These are phyloP conservation scores for Fusarium sulawesiense DNA, from an alignment of 2,329 filamentous ascomycete species.

Conservation along the genomic window DNA sequence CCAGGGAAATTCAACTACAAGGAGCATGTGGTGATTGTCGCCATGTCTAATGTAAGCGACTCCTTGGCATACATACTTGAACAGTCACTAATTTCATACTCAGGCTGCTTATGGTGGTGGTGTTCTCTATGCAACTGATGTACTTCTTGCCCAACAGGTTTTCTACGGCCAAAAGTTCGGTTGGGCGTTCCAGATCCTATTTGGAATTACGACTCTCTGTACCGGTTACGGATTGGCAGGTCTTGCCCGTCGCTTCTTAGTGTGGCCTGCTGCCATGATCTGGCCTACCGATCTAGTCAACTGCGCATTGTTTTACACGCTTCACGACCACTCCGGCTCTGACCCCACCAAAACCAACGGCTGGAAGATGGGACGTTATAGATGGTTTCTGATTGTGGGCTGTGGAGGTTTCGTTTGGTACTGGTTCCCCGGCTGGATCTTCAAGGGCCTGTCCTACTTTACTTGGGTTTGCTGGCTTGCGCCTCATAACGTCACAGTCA, in stretches of 20 bases:
- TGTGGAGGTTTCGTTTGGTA: slow-evolving; percentile 65
- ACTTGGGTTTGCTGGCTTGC: slow-evolving; percentile 71
- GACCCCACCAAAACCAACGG: slow-evolving; percentile 65
- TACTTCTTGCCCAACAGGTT: slow-evolving; percentile 62
- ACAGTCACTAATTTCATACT: slow-evolving; percentile 33
- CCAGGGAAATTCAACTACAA: slow-evolving; percentile 71
- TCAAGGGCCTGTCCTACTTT: slow-evolving; percentile 71
- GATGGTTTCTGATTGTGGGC: slow-evolving; percentile 70
- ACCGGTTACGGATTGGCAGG: slow-evolving; percentile 69
- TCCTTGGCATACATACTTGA: background rate
- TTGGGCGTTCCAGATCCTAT: slow-evolving; percentile 65
- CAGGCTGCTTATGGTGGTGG: slow-evolving; percentile 69
- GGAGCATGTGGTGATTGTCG: slow-evolving; percentile 70
- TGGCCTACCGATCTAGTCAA: slow-evolving; percentile 68
- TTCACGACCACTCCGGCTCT: slow-evolving; percentile 59
- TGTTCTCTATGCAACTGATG: slow-evolving; percentile 66
- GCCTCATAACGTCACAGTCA: slow-evolving; percentile 69
- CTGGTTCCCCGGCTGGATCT: slow-evolving; percentile 72
- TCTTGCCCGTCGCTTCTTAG: slow-evolving; percentile 64
- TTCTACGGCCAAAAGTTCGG: slow-evolving; percentile 69
- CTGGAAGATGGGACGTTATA: slow-evolving; percentile 73
- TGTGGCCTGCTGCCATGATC: slow-evolving; percentile 67
- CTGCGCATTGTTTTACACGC: slow-evolving; percentile 62
- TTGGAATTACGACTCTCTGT: slow-evolving; percentile 65
- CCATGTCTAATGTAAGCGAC: slow-evolving; percentile 70